Evolutionary conservation across 345 rosid genomes (phyloP), one percentile per base, ranked within the genome.

Genomic region (Sapria himalayana): DNA sequence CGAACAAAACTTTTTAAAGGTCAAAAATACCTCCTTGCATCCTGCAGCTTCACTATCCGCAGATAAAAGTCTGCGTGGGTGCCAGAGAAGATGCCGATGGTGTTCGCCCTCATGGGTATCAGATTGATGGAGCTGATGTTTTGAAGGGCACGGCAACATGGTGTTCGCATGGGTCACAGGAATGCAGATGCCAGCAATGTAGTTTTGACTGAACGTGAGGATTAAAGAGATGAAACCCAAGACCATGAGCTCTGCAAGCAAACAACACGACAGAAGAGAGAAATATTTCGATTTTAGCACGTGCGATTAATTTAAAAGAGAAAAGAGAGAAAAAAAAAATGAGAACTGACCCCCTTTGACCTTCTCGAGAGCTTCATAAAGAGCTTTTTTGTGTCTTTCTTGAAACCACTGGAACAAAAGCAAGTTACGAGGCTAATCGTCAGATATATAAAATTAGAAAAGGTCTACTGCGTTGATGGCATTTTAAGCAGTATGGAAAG

Each of bases 191-290:
- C 15, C 39, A 11, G 92, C 22, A 1, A 91, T 73, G 73, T 72
- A 89, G 54, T 18, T 60, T 69, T 89, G 95, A 18, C 84, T 74
- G 41, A 89, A 79, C 37, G 99, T 76, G 55, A 84, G 49, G 27
- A 75, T 33, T 43, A 89, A 56, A 31, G 99, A 89, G 37, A 89
- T 84, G 62, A 89, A 89, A 38, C 99, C 95, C 50, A 89, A 60
- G 54, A 89, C 71, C 95, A 89, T 89, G 4, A 89, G 81, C 68
- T 89, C 93, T 79, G 79, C 53, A 39, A 51, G 15, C 53, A 9
- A 4, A 15, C 10, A 25, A 27, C 35, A 36, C 38, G 33, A 7
- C 34, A 17, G 20, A 20, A 32, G 25, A 18, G 39, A 15, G 4
- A 6, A 22, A 24, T 1, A 18, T 6, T 5, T 19, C 6, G 1